Percentiles rank a stretch among this genome's conserved stretches.
phyloP scores from a whole-genome alignment of 257 asterid genomes.

The Petunia secreta region DNA sequence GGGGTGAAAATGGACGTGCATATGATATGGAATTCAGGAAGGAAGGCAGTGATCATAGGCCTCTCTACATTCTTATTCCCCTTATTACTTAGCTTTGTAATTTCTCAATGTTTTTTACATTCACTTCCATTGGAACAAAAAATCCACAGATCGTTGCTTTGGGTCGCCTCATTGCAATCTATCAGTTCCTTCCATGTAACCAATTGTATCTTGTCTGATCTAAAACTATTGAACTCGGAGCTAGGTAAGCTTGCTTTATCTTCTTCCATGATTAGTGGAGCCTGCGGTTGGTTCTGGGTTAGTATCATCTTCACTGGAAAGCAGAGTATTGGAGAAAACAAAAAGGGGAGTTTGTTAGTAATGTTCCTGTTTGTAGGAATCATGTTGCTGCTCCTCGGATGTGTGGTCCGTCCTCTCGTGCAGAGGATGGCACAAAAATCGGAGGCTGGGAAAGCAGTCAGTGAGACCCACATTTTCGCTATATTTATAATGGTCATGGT shows the following conservation, averaged over 20 bases:
- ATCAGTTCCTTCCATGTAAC: constrained; percentile 43
- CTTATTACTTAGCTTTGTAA: constrained; percentile 25
- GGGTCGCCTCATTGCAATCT: constrained; percentile 46
- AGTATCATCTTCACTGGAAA: constrained; percentile 37
- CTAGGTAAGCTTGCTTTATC: constrained; percentile 46
- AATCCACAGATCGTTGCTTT: constrained; percentile 36
- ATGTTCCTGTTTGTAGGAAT: constrained; percentile 20
- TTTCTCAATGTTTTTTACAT: constrained; percentile 25
- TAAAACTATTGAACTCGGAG: constrained; percentile 46
- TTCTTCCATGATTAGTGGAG: constrained; percentile 46
- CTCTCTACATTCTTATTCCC: constrained; percentile 38
- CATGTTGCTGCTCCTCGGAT: constrained; percentile 28
- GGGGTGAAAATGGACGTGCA: constrained; percentile 48
- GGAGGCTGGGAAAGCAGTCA: constrained; percentile 29
- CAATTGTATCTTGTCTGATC: constrained; percentile 42
- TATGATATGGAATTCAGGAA: constrained; percentile 39
- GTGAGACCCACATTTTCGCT: constrained; percentile 33
- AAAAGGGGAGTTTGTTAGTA: not conserved
- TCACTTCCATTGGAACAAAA: constrained; percentile 36
- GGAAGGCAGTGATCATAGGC: constrained; percentile 41
- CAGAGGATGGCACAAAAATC: constrained; percentile 37
- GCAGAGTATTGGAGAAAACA: constrained; percentile 16
- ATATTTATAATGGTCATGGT: constrained; percentile 34
- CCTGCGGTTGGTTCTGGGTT: constrained; percentile 39
- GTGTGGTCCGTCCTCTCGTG: constrained; percentile 37